Evolutionary conservation across 495 filamentous ascomycete species (phyloP).

Genomic region (Neurospora tetraspora): DNA sequence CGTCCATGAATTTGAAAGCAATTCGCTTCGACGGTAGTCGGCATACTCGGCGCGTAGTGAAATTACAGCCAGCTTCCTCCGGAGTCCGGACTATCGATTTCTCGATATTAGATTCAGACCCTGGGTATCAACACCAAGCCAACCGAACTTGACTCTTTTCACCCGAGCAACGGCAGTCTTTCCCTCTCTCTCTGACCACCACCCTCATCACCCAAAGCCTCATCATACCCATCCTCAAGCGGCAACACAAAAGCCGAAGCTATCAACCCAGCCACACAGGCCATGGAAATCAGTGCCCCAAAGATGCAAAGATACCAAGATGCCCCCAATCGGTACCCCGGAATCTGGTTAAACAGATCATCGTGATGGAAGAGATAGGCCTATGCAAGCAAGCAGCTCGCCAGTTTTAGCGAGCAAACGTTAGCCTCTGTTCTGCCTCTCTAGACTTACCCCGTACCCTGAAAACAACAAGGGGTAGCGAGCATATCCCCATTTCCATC

Average conservation of each 20-base stretch:
- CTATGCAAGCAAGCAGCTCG: slow-evolving; percentile 31
- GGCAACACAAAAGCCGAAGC: slow-evolving; percentile 58
- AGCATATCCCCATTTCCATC: neutral
- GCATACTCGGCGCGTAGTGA: neutral
- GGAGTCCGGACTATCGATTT: neutral
- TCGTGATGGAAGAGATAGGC: slow-evolving; percentile 79
- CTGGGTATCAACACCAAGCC: neutral
- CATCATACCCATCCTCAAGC: slow-evolving; percentile 54
- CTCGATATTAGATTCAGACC: neutral
- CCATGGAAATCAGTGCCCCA: slow-evolving; percentile 55
- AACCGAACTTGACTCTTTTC: neutral
- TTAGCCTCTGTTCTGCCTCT: neutral
- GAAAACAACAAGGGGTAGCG: neutral
- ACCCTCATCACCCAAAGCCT: slow-evolving; percentile 27
- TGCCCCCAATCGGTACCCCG: slow-evolving; percentile 70
- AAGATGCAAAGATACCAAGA: slow-evolving; percentile 69
- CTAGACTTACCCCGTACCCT: neutral
- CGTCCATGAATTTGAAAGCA: neutral
- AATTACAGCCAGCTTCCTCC: neutral
- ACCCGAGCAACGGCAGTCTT: neutral
- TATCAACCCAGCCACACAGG: slow-evolving; percentile 52
- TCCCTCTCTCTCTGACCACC: neutral
- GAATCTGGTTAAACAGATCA: slow-evolving; percentile 61
- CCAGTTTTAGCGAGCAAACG: neutral
- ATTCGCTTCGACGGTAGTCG: neutral